These are phyloP conservation scores for Cenococcum geophilum DNA, from an alignment of 495 filamentous ascomycete genomes.

Conservation along the genomic window DNA sequence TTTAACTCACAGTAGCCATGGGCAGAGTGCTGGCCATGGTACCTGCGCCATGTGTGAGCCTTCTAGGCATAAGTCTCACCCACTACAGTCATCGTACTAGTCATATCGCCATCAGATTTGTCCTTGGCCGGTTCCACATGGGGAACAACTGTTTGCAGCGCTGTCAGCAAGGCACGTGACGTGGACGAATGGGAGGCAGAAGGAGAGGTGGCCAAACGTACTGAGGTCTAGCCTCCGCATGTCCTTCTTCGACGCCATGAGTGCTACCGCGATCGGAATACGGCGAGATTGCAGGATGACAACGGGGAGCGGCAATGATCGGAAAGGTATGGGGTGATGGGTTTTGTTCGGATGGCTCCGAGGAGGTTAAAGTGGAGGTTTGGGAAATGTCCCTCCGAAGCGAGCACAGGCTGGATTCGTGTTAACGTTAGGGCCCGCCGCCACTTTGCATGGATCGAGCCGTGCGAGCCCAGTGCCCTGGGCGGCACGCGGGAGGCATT, in stretches of 20 bases:
- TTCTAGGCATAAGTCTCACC: conserved; percentile 38
- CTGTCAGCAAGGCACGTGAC: conserved; percentile 30
- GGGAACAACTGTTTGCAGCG: conserved; percentile 49
- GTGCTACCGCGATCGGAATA: not conserved
- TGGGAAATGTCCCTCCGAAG: too few species aligned
- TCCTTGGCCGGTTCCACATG: conserved; percentile 54
- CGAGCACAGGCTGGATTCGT: too few species aligned
- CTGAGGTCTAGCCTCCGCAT: conserved; percentile 80
- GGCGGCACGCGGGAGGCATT: too few species aligned
- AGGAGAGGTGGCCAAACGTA: conserved; percentile 41
- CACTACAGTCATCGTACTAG: conserved; percentile 37
- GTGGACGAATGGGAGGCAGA: not conserved
- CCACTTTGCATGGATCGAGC: too few species aligned
- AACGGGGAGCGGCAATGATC: not conserved
- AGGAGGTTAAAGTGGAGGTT: too few species aligned
- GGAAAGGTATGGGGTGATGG: too few species aligned
- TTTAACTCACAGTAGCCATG: conserved; percentile 70
- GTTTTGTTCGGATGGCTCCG: too few species aligned
- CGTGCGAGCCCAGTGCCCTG: too few species aligned
- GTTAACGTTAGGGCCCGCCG: too few species aligned
- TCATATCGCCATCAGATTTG: conserved; percentile 50
- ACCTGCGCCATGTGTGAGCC: conserved; percentile 37
- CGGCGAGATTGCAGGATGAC: too few species aligned
- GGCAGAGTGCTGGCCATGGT: conserved; percentile 78
- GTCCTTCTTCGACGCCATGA: conserved; percentile 74